Percentiles rank a stretch among this genome's conserved stretches.
Conservation (phyloP, 2,329 filamentous ascomycete genomes). For the Decorospora gaudefroyi region DNA sequence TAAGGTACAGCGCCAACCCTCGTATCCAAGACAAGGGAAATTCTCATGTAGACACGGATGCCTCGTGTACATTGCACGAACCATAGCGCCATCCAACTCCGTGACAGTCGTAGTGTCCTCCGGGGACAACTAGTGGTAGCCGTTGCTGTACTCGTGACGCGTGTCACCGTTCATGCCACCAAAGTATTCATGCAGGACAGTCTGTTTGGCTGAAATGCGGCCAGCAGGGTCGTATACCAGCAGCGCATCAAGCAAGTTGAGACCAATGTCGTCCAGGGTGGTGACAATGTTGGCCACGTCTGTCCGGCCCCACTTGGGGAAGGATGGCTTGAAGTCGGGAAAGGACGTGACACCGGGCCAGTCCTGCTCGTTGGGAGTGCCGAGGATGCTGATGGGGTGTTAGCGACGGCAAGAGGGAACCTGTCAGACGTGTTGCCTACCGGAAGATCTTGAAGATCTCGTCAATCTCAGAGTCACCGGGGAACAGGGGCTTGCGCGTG, state of each 20-base stretch:
- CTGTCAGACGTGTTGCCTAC: conserved; percentile 53
- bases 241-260: conserved; percentile 70
- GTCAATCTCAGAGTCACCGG: conserved; percentile 89
- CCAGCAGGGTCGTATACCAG: conserved; percentile 86
- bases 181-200: conserved; percentile 85
- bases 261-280: conserved; percentile 71
- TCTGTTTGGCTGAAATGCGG: conserved; percentile 86
- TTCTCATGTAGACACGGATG: conserved; percentile 16
- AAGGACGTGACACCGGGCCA: conserved; percentile 96
- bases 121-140: conserved; percentile 34
- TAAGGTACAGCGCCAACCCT: conserved; percentile 21
- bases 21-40: conserved; percentile 29
- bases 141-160: conserved; percentile 48
- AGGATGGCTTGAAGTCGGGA: conserved; percentile 89
- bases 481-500: conserved; percentile 88
- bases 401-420: conserved; percentile 4
- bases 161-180: conserved; percentile 51
- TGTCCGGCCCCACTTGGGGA: conserved; percentile 86
- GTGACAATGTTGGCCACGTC: conserved; percentile 67
- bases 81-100: conserved; percentile 31
- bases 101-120: conserved; percentile 39
- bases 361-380: conserved; percentile 77
- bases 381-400: conserved; percentile 59
- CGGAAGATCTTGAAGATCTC: conserved; percentile 95
- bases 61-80: conserved; percentile 16